Base-by-base conservation (phyloP, 192 early-diverging fungal species). In the Gryganskiella cystojenkinii region DNA sequence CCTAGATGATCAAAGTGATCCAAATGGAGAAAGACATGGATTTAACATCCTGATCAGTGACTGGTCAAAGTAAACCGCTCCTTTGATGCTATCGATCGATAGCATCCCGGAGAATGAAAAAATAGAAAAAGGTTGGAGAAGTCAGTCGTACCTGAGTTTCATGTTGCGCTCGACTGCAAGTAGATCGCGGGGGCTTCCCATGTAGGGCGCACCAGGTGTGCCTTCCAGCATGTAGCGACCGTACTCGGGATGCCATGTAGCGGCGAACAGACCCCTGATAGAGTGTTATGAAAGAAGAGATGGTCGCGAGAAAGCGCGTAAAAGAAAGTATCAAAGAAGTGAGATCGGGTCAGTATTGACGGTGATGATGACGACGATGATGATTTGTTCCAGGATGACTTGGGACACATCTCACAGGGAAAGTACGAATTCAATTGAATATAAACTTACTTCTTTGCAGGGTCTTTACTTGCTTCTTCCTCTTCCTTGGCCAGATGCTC, bases 191-290 rank as follows among this genome's bases (percentile, higher is more conserved):
- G 97, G 83, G 13, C 90, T 90, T 24, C 90, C 87, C 56, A 94
- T 94, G 80, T 98, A 99, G 0, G 98, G 98, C 17, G 84, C 75
- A 6, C 94, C 95, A 10, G 98, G 98, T 0, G 97, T 98, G 45
- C 92, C 93, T 84, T 99, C 97, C 67, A 98, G 82, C 98, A 99
- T 99, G 84, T 92, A 99, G 30, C 95, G 86, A 19, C 94, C 98
- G 80, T 95, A 99, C 79, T 99, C 98, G 35, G 96, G 96, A 69
- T 93, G 88, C 96, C 97, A 99, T 27, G 94, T 90, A 15, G 92
- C 89, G 75, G 92, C 86, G 56, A 89, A 79, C 9, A 71, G 46
- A 27, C 74, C 43, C 25, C 90, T 90, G 58, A 20, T 44, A 2
- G n/a, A n/a, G n/a, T n/a, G n/a, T n/a, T n/a, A n/a, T n/a, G n/a